Conservation (phyloP, 345 rosid genomes). For the Salix koriyanagi region DNA sequence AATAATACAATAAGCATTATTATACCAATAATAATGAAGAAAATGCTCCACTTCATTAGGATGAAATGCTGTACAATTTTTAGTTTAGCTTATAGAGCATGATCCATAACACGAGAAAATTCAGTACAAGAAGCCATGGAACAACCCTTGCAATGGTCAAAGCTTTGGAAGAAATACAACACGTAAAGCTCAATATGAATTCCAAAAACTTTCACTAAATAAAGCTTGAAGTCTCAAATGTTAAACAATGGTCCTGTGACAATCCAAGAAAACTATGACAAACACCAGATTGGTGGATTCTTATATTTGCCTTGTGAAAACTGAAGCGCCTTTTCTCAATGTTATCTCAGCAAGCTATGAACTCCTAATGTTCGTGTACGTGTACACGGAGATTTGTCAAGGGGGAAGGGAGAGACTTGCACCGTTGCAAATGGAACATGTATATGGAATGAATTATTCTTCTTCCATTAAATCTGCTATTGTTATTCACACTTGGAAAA, state of each 20-base stretch:
- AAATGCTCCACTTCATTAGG: too few species aligned
- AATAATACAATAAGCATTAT: too few species aligned
- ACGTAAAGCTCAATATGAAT: neutral
- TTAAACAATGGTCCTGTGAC: neutral
- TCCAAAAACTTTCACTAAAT: neutral
- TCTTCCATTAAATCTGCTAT: neutral
- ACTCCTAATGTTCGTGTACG: neutral
- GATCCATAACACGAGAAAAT: neutral
- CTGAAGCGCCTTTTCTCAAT: neutral
- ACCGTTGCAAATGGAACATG: neutral
- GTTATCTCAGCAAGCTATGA: neutral
- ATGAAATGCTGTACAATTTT: neutral
- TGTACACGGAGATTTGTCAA: neutral
- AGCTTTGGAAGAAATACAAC: neutral
- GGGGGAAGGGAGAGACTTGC: neutral
- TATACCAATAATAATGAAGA: too few species aligned
- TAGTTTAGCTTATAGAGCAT: neutral
- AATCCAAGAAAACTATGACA: neutral
- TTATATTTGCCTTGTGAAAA: neutral
- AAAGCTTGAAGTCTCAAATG: neutral
- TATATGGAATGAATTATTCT: neutral
- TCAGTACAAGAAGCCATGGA: neutral
- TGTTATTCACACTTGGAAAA: neutral
- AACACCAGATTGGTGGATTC: neutral
- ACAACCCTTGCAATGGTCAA: neutral